Percentiles rank a stretch among this genome's conserved stretches.
Evolutionary conservation across 768 basidiomycete species (phyloP).

Genomic region (Lactifluus subvellereus): DNA sequence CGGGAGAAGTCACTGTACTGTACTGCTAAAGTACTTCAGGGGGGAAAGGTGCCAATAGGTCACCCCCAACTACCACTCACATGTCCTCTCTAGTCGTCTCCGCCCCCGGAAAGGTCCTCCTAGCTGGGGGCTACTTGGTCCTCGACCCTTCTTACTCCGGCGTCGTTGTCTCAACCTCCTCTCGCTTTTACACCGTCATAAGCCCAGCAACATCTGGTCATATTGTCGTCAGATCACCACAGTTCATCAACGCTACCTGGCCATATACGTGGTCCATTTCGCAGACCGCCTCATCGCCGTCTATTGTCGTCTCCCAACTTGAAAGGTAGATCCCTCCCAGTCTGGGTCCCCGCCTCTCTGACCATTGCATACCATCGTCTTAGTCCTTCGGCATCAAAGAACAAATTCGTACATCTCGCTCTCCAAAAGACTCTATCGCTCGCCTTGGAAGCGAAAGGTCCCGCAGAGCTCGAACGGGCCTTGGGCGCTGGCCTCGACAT

Average conservation of each 20-base stretch:
- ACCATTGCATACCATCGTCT: background rate
- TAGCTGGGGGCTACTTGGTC: slow-evolving; percentile 96
- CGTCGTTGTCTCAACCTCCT: slow-evolving; percentile 85
- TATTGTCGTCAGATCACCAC: slow-evolving; percentile 82
- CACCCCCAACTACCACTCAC: background rate
- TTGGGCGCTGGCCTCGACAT: slow-evolving; percentile 62
- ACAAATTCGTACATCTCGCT: slow-evolving; percentile 91
- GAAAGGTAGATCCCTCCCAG: slow-evolving; percentile 16
- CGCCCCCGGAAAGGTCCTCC: slow-evolving; percentile 89
- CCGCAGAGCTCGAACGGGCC: slow-evolving; percentile 35
- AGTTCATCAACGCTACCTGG: slow-evolving; percentile 83
- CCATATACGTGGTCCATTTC: slow-evolving; percentile 50
- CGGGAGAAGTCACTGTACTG: too few relatives aligned
- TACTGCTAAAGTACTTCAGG: background rate
- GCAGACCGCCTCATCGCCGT: slow-evolving; percentile 18
- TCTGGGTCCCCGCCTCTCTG: background rate
- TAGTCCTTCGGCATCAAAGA: slow-evolving; percentile 38
- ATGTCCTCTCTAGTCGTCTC: slow-evolving; percentile 64
- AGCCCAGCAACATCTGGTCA: slow-evolving; percentile 36
- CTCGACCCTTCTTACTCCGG: slow-evolving; percentile 85
- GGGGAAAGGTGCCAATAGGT: background rate
- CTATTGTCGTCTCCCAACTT: slow-evolving; percentile 30
- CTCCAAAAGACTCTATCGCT: slow-evolving; percentile 72
- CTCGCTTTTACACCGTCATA: slow-evolving; percentile 86
- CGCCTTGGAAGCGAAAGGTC: slow-evolving; percentile 52